These are phyloP conservation scores for Aureobasidium leucospermi DNA, from an alignment of 2,329 filamentous ascomycete species.

Conservation along the genomic window DNA sequence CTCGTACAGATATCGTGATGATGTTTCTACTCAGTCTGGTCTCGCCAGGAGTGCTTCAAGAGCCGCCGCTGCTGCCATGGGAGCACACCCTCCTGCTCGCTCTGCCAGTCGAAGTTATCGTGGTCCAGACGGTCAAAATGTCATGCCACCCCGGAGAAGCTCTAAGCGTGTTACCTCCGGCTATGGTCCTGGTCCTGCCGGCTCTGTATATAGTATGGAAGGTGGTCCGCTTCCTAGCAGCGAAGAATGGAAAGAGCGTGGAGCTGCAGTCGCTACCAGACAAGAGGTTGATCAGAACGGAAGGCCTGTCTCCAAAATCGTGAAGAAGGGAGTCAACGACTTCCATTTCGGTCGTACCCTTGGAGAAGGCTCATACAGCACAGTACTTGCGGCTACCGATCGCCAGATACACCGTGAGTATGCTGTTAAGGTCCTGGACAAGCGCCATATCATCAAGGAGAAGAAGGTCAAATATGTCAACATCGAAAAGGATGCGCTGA, in stretches of 20 bases:
- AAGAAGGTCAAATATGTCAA: constrained; percentile 99
- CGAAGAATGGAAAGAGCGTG: constrained; percentile 93
- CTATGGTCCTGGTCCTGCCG: constrained; percentile 14
- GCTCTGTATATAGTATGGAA: constrained; percentile 48
- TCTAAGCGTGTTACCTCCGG: constrained; percentile 60
- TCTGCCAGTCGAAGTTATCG: constrained; percentile 64
- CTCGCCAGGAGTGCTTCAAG: constrained; percentile 57
- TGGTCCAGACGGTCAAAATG: constrained; percentile 54
- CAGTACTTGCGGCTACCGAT: constrained; percentile 86
- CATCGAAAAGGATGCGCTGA: constrained; percentile 97
- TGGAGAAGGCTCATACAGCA: constrained; percentile 96
- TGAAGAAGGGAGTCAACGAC: constrained; percentile 96
- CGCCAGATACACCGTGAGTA: constrained; percentile 92
- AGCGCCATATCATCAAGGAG: constrained; percentile 98
- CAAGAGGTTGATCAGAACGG: constrained; percentile 82
- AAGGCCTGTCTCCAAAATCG: constrained; percentile 68
- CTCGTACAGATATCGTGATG: constrained; percentile 42
- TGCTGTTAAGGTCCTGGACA: constrained; percentile 96
- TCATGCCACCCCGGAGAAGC: constrained; percentile 65
- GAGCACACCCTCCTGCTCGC: constrained; percentile 55
- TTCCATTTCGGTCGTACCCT: constrained; percentile 88
- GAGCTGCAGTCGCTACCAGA: constrained; percentile 76
- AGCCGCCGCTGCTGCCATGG: constrained; percentile 52
- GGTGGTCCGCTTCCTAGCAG: constrained; percentile 54
- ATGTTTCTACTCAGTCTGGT: constrained; percentile 37